Conservation (phyloP, 768 basidiomycete genomes). For the Termitomyces sp. region DNA sequence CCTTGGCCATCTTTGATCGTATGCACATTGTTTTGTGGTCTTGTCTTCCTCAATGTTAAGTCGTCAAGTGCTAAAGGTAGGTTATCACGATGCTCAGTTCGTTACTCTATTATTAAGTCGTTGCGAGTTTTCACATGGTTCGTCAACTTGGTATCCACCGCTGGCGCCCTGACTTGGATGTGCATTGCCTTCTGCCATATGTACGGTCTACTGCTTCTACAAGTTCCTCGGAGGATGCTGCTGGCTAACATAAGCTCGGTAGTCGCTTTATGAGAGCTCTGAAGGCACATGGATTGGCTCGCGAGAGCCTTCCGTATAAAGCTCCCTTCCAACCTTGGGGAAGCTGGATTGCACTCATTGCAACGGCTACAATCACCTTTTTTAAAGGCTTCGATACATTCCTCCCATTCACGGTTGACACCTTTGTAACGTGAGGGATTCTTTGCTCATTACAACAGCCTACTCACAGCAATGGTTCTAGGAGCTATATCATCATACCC, state of each 20-base stretch:
- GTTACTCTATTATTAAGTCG: background rate
- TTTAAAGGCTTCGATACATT: constrained; percentile 56
- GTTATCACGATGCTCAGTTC: background rate
- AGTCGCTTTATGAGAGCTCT: constrained; percentile 42
- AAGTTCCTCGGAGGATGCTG: background rate
- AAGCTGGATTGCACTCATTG: constrained; percentile 50
- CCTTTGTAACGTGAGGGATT: constrained; percentile 50
- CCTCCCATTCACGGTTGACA: constrained; percentile 44
- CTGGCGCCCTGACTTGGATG: constrained; percentile 45
- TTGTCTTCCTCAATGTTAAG: constrained; percentile 54
- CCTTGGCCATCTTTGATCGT: constrained; percentile 47
- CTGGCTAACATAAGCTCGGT: background rate
- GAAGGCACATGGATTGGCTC: constrained; percentile 32
- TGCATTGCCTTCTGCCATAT: constrained; percentile 55
- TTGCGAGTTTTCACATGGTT: constrained; percentile 43
- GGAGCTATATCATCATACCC: constrained; percentile 39
- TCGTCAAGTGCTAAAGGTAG: constrained; percentile 46
- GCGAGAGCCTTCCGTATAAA: constrained; percentile 40
- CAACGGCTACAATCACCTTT: constrained; percentile 45
- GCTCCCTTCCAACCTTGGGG: constrained; percentile 62
- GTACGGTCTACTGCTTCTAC: constrained; percentile 26
- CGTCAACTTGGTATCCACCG: constrained; percentile 41
- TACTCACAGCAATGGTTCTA: constrained; percentile 19
- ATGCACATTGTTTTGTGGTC: constrained; percentile 47
- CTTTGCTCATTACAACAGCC: background rate